A percentile compares a stretch with the other conserved stretches of the same genome.
Conservation (phyloP, 352 stramenopile species). For the Paralagenidium karlingii region DNA sequence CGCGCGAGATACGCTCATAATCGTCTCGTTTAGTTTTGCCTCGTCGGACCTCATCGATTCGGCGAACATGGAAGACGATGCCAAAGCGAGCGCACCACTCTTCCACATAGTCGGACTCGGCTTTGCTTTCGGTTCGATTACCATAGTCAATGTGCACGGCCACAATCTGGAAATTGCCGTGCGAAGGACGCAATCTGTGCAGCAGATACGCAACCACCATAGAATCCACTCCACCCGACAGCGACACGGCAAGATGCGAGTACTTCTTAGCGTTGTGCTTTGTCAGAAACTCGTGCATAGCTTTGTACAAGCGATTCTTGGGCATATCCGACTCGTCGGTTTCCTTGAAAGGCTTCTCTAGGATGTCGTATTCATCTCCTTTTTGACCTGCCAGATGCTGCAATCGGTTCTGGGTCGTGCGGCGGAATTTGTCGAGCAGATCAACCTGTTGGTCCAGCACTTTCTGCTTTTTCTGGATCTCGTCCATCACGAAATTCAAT, state of each 20-base stretch:
- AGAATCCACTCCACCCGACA: conserved; percentile 94
- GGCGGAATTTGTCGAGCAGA: conserved; percentile 70
- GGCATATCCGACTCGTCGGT: conserved; percentile 60
- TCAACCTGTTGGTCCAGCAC: conserved; percentile 39
- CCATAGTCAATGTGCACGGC: conserved; percentile 96
- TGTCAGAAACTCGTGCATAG: conserved; percentile 60
- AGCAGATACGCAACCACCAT: conserved; percentile 96
- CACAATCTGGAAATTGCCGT: conserved; percentile 57
- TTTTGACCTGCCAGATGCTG: conserved; percentile 29
- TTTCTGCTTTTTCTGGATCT: conserved; percentile 27
- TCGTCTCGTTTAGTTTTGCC: conserved; percentile 88
- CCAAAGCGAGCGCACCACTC: conserved; percentile 75
- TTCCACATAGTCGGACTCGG: conserved; percentile 88
- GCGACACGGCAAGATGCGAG: conserved; percentile 73
- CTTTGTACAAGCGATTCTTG: conserved; percentile 44
- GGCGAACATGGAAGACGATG: conserved; percentile 73
- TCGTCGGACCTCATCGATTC: conserved; percentile 88
- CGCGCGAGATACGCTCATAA: conserved; percentile 89
- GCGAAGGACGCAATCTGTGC: conserved; percentile 53
- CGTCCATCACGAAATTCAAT: conserved; percentile 32
- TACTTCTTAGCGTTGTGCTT: conserved; percentile 22
- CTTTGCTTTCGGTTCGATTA: conserved; percentile 87
- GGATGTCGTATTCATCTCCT: conserved; percentile 21
- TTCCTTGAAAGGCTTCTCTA: conserved; percentile 46
- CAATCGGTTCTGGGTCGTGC: conserved; percentile 63